These are phyloP conservation scores for Ulota crispa DNA, from an alignment of 225 moss, liverwort and hornwort species.

Conservation along the genomic window DNA sequence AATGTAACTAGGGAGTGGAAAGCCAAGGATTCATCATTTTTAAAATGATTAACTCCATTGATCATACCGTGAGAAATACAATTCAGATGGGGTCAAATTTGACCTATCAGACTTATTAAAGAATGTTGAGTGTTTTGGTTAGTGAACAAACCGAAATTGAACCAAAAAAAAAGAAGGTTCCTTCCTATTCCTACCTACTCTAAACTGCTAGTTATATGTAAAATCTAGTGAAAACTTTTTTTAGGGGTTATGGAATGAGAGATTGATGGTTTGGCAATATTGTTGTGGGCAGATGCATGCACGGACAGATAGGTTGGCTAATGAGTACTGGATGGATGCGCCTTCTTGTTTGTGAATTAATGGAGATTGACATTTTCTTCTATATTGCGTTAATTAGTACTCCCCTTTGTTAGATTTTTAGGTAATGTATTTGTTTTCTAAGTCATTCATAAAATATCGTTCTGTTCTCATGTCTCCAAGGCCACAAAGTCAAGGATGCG, in stretches of 20 bases:
- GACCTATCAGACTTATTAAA: not conserved
- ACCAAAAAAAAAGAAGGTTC: not conserved
- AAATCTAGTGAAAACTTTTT: not conserved
- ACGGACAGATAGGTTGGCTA: conserved; percentile 67
- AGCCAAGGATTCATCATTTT: not conserved
- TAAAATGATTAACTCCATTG: not conserved
- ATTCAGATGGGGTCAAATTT: not conserved
- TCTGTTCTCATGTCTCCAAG: no score
- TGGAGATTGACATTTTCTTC: conserved; percentile 75
- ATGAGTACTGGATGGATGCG: conserved; percentile 71
- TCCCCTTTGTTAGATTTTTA: not conserved
- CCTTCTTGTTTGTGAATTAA: conserved; percentile 66
- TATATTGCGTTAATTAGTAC: conserved; percentile 63
- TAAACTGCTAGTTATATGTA: not conserved
- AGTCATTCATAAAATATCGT: no score
- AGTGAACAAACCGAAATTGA: not conserved
- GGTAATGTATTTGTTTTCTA: not conserved
- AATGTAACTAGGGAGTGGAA: not conserved
- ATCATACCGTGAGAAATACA: not conserved
- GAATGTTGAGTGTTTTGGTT: not conserved
- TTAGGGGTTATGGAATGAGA: not conserved
- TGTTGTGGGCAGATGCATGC: conserved; percentile 65
- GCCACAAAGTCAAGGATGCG: no score
- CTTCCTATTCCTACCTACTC: no score
- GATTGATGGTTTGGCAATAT: conserved; percentile 11